Base-by-base conservation (phyloP, 345 rosid species). In the Ailanthus altissimus region DNA sequence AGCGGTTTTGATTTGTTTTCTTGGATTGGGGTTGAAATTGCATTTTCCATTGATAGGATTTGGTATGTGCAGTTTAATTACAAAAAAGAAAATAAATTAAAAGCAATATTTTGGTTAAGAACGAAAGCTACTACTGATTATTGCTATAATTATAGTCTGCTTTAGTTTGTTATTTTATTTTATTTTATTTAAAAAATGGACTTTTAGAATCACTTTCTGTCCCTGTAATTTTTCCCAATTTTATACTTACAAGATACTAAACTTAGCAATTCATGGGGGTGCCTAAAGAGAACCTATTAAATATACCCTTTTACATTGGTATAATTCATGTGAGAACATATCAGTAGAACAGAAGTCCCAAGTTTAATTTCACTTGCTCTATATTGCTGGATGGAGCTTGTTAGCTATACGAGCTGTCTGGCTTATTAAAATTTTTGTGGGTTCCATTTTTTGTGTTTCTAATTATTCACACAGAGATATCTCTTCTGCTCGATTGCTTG, bases 91-190 rank as follows among this genome's bases (percentile, higher is more conserved):
- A 14, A 20, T 36, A 20, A 42, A 21, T 36, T 62, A 2, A 32
- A 32, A 3, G 38, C 64, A 51, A 42, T 64, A 53, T 74, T 74
- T 50, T 74, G 68, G 58, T 45, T 49, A 15, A 47, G 73, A 18
- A 15, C 40, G 16, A 69, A 69, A 47, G 42, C 6, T 8, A 43
- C 64, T 72, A 72, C 23, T 15, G 25, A 32, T 18, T 50, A 51
- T 21, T 5, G 42, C 43, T 51, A 51, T 70, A 70, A 43, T 70
- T 26, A 50, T 70, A 18, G 18, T 40, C 40, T 38, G 47, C 47
- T 0, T 25, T 38, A 38, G 43, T 42, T 63, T 38, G 13, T 23
- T 66, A 45, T 14, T 67, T 45, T 21, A n/a, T 21, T 20, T 66
- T 66, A 23, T 26, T 23, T 25, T 26, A 20, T n/a, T 8, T 18